These are phyloP conservation scores for Populus tremula DNA, from an alignment of 345 rosid species.

Conservation along the genomic window DNA sequence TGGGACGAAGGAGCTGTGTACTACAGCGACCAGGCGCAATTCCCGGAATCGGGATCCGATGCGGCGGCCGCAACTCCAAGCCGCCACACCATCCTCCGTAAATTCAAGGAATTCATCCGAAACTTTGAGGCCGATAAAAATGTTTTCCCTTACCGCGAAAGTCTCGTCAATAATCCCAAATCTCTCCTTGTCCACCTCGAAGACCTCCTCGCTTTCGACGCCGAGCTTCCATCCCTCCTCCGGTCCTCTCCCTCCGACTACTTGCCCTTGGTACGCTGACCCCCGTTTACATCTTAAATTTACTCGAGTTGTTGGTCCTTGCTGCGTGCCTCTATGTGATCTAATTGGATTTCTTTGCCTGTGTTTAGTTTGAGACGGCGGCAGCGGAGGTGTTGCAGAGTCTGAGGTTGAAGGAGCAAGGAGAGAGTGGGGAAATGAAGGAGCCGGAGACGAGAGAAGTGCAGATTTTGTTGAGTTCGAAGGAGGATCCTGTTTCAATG, in stretches of 20 bases:
- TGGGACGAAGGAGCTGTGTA: slow-evolving; percentile 90
- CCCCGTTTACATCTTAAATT: background rate
- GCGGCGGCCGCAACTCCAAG: slow-evolving; percentile 36
- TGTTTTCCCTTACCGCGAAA: slow-evolving; percentile 77
- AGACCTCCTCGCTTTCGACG: slow-evolving; percentile 75
- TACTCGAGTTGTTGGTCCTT: background rate
- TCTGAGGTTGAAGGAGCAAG: slow-evolving; percentile 68
- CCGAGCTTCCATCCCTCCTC: slow-evolving; percentile 72
- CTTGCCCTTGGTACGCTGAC: slow-evolving; percentile 56
- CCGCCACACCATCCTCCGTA: slow-evolving; percentile 69
- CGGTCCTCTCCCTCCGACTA: slow-evolving; percentile 80
- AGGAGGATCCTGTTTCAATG: slow-evolving; percentile 80
- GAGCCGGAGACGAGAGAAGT: slow-evolving; percentile 64
- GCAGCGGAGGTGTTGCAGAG: slow-evolving; percentile 83
- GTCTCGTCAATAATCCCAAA: slow-evolving; percentile 72
- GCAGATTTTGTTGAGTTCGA: slow-evolving; percentile 77
- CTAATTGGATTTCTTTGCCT: background rate
- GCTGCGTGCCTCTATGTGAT: background rate
- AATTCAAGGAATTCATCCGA: slow-evolving; percentile 86
- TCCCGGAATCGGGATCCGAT: slow-evolving; percentile 56
- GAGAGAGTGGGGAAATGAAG: slow-evolving; percentile 77
- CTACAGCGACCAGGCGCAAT: slow-evolving; percentile 93
- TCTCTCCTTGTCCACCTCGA: slow-evolving; percentile 67
- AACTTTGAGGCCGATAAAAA: slow-evolving; percentile 70
- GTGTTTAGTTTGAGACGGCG: slow-evolving; percentile 76